A percentile compares a stretch with the other conserved stretches of the same genome.
Conservation (phyloP, 805 yeast genomes). For the Metschnikowia anglica region DNA sequence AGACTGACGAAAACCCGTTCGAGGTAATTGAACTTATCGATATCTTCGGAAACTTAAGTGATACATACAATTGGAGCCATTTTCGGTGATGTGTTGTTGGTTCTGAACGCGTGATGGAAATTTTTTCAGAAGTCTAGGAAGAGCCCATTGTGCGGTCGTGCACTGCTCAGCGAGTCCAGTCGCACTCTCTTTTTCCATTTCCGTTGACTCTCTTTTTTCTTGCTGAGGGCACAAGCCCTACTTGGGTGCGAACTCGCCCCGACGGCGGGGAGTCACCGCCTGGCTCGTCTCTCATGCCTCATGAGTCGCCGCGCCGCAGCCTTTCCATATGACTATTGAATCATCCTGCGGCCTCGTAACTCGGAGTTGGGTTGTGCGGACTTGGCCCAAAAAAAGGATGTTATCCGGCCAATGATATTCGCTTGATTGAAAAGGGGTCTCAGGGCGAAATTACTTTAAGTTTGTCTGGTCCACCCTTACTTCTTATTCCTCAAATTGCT, state of each 20-base stretch:
- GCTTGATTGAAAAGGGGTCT: neutral
- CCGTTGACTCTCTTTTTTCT: neutral
- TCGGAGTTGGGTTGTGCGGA: conserved; percentile 10
- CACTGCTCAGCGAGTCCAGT: neutral
- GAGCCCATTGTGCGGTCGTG: conserved; percentile 10
- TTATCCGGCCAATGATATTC: conserved; percentile 5
- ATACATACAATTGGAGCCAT: conserved; percentile 94
- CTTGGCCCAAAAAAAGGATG: conserved; percentile 1
- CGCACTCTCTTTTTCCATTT: neutral
- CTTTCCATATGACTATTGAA: conserved; percentile 10
- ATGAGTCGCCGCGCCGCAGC: conserved; percentile 5
- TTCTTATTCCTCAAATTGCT: neutral
- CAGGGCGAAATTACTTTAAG: neutral
- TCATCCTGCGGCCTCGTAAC: conserved; percentile 6
- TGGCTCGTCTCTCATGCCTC: conserved; percentile 4
- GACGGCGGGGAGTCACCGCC: neutral
- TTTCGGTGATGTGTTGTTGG: conserved; percentile 27
- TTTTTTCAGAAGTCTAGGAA: conserved; percentile 5
- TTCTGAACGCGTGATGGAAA: conserved; percentile 7
- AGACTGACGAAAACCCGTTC: conserved; percentile 31
- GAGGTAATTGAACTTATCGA: conserved; percentile 36
- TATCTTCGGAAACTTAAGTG: conserved; percentile 22
- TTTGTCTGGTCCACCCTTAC: neutral
- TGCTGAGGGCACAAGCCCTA: conserved; percentile 16
- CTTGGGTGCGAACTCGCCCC: neutral